Evolutionary conservation across 2,329 filamentous ascomycete genomes (phyloP).

Genomic region (Fonsecaea pugnacius): DNA sequence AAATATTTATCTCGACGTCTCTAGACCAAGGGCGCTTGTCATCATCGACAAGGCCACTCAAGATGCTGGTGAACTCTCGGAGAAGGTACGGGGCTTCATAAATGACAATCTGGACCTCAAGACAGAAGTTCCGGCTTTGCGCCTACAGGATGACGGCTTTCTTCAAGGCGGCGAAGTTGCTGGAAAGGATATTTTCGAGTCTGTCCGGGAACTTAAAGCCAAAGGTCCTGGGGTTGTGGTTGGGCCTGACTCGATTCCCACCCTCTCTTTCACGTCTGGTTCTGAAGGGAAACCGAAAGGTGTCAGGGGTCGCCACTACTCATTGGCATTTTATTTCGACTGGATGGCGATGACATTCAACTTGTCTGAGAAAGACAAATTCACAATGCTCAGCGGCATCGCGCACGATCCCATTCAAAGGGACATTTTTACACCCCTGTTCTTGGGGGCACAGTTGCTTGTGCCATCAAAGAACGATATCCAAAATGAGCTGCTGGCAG

Average conservation of each 20-base stretch:
- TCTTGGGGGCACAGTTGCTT: conserved; percentile 77
- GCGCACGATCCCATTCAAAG: conserved; percentile 64
- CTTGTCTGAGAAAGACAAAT: conserved; percentile 71
- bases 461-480: conserved; percentile 83
- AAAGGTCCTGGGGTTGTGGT: conserved; percentile 73
- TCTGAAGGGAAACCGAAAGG: conserved; percentile 81
- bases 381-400: conserved; percentile 84
- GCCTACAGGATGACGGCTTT: conserved; percentile 70
- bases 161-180: conserved; percentile 70
- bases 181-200: conserved; percentile 69
- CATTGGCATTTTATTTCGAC: conserved; percentile 80
- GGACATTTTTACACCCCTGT: conserved; percentile 89
- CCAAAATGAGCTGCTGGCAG: conserved; percentile 78
- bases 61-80: conserved; percentile 67
- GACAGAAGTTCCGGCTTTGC: conserved; percentile 73
- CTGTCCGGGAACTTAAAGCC: conserved; percentile 57
- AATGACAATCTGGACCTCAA: conserved; percentile 72
- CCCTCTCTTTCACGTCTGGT: conserved; percentile 74
- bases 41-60: conserved; percentile 72
- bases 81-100: conserved; percentile 69
- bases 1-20: conserved; percentile 80
- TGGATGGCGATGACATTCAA: conserved; percentile 91
- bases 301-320: conserved; percentile 85
- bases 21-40: conserved; percentile 72
- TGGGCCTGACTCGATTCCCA: conserved; percentile 82